Base-by-base conservation (phyloP, 768 basidiomycete genomes). In the Pleurotus giganteus region DNA sequence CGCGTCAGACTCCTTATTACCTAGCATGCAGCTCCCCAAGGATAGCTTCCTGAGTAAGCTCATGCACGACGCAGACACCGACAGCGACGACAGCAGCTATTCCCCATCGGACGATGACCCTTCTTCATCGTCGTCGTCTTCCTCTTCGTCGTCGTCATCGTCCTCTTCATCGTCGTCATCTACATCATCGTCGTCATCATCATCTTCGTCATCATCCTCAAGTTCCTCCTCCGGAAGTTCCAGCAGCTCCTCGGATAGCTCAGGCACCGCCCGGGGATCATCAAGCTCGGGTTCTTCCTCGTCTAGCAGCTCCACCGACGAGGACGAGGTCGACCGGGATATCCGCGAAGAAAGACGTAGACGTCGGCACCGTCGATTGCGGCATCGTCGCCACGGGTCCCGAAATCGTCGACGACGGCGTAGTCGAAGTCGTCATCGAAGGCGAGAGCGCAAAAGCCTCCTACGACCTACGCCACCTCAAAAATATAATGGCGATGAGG, bases 401-500 rank as follows among this genome's bases (percentile, higher is more conserved):
- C 21, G 46, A 12, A 12, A 31, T 47, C 27, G 46, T 4, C 46
- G 46, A 4, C 15, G 15, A 23, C 27, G 24, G 6, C 12, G 21
- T 15, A 21, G 21, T 28, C 46, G 27, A 1, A n/a, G 13, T 6
- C 13, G n/a, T 3, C 46, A 15, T 5, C 15, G 27, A 19, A 2
- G 42, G 3, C 32, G 45, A 34, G 26, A 28, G 4, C 17, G 17
- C 3, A 47, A 50, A 27, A 46, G 27, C 11, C 15, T 59, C 12
- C 31, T 69, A n/a, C 64, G 65, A 43, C 67, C 64, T 0, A 63
- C 65, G 0, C 53, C 63, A 0, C 69, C 67, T 0, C 54, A 56
- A 2, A 37, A 52, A 3, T 72, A 70, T 57, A 60, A 66, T 53
- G 71, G 71, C 4, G 21, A 52, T 3, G 47, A 61, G 0, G 60